phyloP scores from a whole-genome alignment of 192 early-diverging fungal species.

The Entomortierella parvispora region DNA sequence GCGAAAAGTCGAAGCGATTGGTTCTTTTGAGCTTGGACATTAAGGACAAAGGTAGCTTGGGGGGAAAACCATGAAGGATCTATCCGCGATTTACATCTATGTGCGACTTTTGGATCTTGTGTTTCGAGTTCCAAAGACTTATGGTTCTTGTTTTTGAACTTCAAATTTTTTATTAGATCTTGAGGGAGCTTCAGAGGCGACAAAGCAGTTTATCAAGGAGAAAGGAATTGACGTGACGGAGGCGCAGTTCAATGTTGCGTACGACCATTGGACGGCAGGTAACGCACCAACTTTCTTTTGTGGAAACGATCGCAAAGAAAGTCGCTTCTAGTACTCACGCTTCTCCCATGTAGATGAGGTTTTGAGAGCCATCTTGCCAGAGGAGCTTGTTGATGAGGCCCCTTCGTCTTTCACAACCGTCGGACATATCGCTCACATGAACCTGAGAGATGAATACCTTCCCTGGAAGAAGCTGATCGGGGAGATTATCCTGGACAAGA shows the following conservation, averaged over 20 bases:
- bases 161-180: constrained; percentile 17
- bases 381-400: constrained; percentile 73
- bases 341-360: constrained; percentile 74
- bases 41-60: constrained; percentile 40
- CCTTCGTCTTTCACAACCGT: constrained; percentile 88
- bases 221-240: constrained; percentile 60
- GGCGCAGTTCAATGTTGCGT: constrained; percentile 72
- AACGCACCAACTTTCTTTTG: constrained; percentile 3
- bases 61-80: neutral
- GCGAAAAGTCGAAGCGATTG: constrained; percentile 59
- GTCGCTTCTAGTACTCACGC: neutral
- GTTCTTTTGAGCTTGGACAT: constrained; percentile 60
- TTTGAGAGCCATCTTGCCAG: constrained; percentile 88
- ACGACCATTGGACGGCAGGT: constrained; percentile 93
- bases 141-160: neutral
- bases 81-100: neutral
- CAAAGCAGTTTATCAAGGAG: constrained; percentile 60
- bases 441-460: constrained; percentile 88
- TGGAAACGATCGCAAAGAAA: too few relatives aligned
- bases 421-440: constrained; percentile 98
- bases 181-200: constrained; percentile 60
- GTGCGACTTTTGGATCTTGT: constrained; percentile 13
- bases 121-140: constrained; percentile 3
- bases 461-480: constrained; percentile 95
- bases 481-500: constrained; percentile 97